Evolutionary conservation across 148 eudicot species (phyloP).

Genomic region (Salicornia ramosissima): DNA sequence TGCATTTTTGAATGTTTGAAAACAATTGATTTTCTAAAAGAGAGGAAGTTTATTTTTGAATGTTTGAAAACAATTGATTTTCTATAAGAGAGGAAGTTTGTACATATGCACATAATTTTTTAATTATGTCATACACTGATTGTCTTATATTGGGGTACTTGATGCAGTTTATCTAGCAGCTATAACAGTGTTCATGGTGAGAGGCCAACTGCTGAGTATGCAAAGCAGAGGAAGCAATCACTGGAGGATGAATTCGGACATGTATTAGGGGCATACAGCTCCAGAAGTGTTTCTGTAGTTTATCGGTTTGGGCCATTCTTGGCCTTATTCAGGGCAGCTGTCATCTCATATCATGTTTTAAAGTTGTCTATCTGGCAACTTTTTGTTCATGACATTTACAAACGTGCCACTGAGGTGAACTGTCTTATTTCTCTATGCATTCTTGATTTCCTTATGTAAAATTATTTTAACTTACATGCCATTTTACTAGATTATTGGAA

Average conservation of each 20-base stretch:
- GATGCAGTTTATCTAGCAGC: slow-evolving; percentile 62
- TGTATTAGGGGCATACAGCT: slow-evolving; percentile 60
- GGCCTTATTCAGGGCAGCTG: slow-evolving; percentile 91
- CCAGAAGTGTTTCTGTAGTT: slow-evolving; percentile 60
- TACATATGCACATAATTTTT: background rate
- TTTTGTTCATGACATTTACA: slow-evolving; percentile 65
- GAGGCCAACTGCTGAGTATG: slow-evolving; percentile 87
- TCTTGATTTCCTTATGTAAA: background rate
- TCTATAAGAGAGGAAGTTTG: background rate
- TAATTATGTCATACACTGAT: background rate
- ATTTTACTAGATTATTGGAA: background rate
- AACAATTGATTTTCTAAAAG: too few relatives aligned
- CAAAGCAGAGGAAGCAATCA: slow-evolving; percentile 80
- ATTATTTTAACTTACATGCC: background rate
- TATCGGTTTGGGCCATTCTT: slow-evolving; percentile 86
- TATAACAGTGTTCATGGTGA: slow-evolving; percentile 89
- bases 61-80: too few relatives aligned
- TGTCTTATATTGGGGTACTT: slow-evolving; percentile 17
- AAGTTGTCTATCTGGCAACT: slow-evolving; percentile 77
- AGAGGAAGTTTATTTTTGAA: too few relatives aligned
- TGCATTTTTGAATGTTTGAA: background rate
- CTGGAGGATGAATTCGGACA: slow-evolving; percentile 84
- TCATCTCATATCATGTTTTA: slow-evolving; percentile 74
- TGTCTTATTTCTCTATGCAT: slow-evolving; percentile 2
- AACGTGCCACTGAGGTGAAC: slow-evolving; percentile 70